Percentiles rank a stretch among this genome's conserved stretches.
Evolutionary conservation across 495 filamentous ascomycete genomes (phyloP).

Genomic region (Penicillium dipodomyicola): DNA sequence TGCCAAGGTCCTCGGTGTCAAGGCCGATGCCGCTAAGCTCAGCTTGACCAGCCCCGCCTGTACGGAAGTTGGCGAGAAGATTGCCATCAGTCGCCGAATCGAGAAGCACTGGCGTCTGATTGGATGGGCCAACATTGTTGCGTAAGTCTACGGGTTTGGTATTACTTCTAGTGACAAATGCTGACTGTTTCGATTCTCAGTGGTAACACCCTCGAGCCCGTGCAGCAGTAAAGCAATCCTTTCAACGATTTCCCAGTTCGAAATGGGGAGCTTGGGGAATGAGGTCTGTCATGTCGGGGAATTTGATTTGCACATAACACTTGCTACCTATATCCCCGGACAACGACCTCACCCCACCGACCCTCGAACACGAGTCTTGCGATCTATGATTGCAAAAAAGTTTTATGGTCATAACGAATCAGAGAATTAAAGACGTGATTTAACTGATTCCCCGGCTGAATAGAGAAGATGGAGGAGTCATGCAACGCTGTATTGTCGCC

Average conservation of each 20-base stretch:
- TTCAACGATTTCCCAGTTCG: constrained; percentile 22
- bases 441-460: constrained; percentile 34
- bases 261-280: constrained; percentile 11
- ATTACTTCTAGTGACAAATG: neutral
- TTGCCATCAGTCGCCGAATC: constrained; percentile 91
- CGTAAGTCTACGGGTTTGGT: constrained; percentile 45
- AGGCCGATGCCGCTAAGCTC: constrained; percentile 93
- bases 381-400: constrained; percentile 28
- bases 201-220: constrained; percentile 54
- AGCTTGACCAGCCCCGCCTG: constrained; percentile 85
- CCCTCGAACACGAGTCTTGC: constrained; percentile 21
- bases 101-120: constrained; percentile 99
- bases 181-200: constrained; percentile 31
- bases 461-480: constrained; percentile 21
- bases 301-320: constrained; percentile 5
- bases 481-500: constrained; percentile 21
- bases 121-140: constrained; percentile 91
- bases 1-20: constrained; percentile 91
- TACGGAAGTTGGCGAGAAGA: constrained; percentile 94
- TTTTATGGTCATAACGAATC: constrained; percentile 39
- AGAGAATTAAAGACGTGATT: constrained; percentile 33
- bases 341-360: constrained; percentile 12
- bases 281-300: constrained; percentile 12
- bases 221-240: constrained; percentile 40
- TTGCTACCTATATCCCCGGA: constrained; percentile 5